Percentiles rank a stretch among this genome's conserved stretches.
These are phyloP conservation scores for Closterium sp. DNA, from an alignment of 139 green algal species.

Conservation along the genomic window DNA sequence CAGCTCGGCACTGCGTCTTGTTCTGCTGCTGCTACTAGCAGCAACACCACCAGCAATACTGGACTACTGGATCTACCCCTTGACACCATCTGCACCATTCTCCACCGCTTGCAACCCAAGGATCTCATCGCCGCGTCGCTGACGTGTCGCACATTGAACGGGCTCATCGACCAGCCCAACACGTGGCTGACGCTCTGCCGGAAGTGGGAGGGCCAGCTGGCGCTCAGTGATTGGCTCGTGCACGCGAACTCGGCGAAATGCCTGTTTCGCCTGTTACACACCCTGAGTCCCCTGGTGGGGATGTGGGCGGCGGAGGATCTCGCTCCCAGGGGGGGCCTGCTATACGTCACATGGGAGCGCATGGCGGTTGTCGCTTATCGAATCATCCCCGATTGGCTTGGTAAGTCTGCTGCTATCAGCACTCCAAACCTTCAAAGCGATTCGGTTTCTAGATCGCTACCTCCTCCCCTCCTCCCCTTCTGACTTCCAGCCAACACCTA, in stretches of 20 bases:
- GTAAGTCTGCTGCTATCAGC: slow-evolving; percentile 1
- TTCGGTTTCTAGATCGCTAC: background rate
- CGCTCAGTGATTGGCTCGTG: slow-evolving; percentile 3
- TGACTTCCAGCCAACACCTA: background rate
- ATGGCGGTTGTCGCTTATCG: slow-evolving; percentile 13
- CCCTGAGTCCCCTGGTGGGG: background rate
- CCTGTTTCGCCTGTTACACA: slow-evolving; percentile 6
- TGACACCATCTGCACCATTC: background rate
- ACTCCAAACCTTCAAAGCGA: background rate
- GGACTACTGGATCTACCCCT: background rate
- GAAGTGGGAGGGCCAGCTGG: slow-evolving; percentile 1
- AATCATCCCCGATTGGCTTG: slow-evolving; percentile 24
- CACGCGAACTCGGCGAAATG: slow-evolving; percentile 8
- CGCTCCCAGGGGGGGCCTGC: slow-evolving; percentile 1
- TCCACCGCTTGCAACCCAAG: background rate
- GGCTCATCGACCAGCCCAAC: background rate
- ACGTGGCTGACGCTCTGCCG: slow-evolving; percentile 14
- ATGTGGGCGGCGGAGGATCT: slow-evolving; percentile 15
- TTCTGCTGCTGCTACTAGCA: background rate
- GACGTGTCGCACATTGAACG: background rate
- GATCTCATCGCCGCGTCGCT: background rate
- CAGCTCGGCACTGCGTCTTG: background rate
- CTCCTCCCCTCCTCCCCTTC: no score
- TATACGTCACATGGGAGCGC: slow-evolving; percentile 29
- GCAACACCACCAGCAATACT: background rate